A percentile compares a stretch with the other conserved stretches of the same genome.
phyloP scores from a whole-genome alignment of 2,329 filamentous ascomycete species.

The Paracorniculantispora psalliotae region DNA sequence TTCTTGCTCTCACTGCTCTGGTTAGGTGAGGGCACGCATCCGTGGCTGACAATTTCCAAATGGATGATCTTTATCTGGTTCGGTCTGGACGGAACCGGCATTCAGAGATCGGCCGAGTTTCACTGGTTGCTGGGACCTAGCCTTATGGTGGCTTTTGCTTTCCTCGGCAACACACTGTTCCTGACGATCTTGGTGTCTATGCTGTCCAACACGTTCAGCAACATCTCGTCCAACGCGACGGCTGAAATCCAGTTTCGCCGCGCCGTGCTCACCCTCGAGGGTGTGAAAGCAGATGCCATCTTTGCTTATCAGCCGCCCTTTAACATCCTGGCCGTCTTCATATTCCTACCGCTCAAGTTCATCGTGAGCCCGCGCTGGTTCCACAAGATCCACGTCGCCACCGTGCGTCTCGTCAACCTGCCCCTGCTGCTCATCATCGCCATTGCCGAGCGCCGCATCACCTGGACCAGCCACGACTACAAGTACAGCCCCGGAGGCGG shows the following conservation, averaged over 20 bases:
- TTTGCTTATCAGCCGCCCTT: slow-evolving; percentile 81
- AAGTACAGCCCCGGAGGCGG: slow-evolving; percentile 17
- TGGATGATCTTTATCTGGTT: slow-evolving; percentile 97
- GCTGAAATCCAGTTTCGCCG: slow-evolving; percentile 81
- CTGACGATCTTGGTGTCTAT: slow-evolving; percentile 86
- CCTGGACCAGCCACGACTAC: slow-evolving; percentile 45
- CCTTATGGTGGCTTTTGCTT: slow-evolving; percentile 79
- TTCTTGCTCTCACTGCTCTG: slow-evolving; percentile 76
- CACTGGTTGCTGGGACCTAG: slow-evolving; percentile 74
- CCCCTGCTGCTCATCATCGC: slow-evolving; percentile 69
- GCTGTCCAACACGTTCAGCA: slow-evolving; percentile 78
- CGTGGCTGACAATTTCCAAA: slow-evolving; percentile 64
- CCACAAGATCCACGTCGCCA: slow-evolving; percentile 80
- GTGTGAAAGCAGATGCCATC: slow-evolving; percentile 78
- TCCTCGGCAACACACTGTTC: slow-evolving; percentile 81
- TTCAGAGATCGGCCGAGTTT: slow-evolving; percentile 60
- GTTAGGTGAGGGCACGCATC: slow-evolving; percentile 62
- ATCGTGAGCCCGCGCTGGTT: slow-evolving; percentile 79
- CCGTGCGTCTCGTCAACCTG: slow-evolving; percentile 68
- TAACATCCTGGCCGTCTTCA: slow-evolving; percentile 70
- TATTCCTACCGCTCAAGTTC: slow-evolving; percentile 73
- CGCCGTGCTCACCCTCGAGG: slow-evolving; percentile 77
- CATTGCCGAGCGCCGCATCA: slow-evolving; percentile 61
- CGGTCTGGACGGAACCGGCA: slow-evolving; percentile 68
- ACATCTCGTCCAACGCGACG: slow-evolving; percentile 68